Evolutionary conservation across 495 filamentous ascomycete genomes (phyloP), one percentile per base, ranked within the genome.

Genomic region (Lentithecium fluviatile): DNA sequence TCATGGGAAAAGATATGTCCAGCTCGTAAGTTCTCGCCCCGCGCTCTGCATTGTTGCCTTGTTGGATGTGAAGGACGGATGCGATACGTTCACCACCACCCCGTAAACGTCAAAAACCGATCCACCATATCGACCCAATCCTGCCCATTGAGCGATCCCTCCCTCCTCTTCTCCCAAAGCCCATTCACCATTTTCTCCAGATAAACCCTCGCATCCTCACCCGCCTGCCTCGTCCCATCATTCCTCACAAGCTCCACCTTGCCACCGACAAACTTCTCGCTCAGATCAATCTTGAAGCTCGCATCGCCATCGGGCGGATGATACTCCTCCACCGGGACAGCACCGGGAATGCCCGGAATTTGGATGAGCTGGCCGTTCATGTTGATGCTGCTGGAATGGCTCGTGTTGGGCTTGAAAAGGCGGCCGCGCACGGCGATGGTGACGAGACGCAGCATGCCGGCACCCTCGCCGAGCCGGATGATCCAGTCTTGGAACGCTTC

Each of bases 401-500:
- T 20, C 6, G 55, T 58, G 11, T 45, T 36, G n/a, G 65, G 65
- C 56, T 58, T 56, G 56, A 68, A 68, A 11, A 56, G 29, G 1
- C 42, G 42, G 2, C 65, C 56, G 2, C 65, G 32, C 6, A 68
- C 65, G 19, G 52, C 50, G 20, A 68, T 53, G 0, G 43, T 52
- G 25, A 68, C 52, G 8, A 60, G 50, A 0, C 65, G 55, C 36
- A 68, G 56, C 1, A 24, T 25, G 15, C 37, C 45, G 5, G 60
- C 60, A 17, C 47, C 52, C 6, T 54, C 48, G 45, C 51, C 60
- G 0, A 68, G 45, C 13, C 42, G 40, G 21, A 53, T 60, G 56
- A 68, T 68, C 65, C 65, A 68, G 45, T 54, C 47, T 15, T 54
- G 60, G 60, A 68, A 68, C 17, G 56, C 52, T 17, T 68, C 60